A percentile compares a stretch with the other conserved stretches of the same genome.
These are phyloP conservation scores for Fusarium praegraminearum DNA, from an alignment of 2,329 filamentous ascomycete genomes.

Conservation along the genomic window DNA sequence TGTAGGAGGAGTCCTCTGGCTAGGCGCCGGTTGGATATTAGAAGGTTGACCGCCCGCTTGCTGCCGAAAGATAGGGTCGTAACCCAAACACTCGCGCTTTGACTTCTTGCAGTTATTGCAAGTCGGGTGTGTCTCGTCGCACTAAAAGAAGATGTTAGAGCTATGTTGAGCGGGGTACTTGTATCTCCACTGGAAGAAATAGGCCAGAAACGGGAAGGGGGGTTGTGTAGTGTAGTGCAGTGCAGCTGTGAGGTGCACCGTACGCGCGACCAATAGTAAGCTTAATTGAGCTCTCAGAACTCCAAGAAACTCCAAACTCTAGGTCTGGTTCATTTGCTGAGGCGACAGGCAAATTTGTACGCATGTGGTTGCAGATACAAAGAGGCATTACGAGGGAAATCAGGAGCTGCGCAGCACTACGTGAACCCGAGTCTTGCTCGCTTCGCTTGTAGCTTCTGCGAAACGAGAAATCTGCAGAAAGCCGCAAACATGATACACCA, in stretches of 20 bases:
- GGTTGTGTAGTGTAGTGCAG: constrained; percentile 35
- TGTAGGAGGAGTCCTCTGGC: constrained; percentile 52
- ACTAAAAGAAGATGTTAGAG: constrained; percentile 62
- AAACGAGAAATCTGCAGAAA: constrained; percentile 36
- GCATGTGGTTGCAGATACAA: constrained; percentile 21
- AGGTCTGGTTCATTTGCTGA: constrained; percentile 1
- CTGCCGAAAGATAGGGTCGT: constrained; percentile 88
- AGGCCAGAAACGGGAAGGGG: constrained; percentile 20
- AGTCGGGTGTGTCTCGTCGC: constrained; percentile 93
- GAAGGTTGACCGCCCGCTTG: constrained; percentile 79
- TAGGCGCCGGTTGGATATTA: constrained; percentile 56
- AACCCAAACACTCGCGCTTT: constrained; percentile 86
- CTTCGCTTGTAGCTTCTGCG: constrained; percentile 36
- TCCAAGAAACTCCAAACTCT: constrained; percentile 11
- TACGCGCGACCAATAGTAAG: constrained; percentile 35
- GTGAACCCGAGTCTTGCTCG: constrained; percentile 37
- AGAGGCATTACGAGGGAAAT: constrained; percentile 38
- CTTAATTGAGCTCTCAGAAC: constrained; percentile 27
- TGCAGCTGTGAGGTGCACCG: constrained; percentile 16
- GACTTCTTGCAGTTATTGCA: constrained; percentile 93
- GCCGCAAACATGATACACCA: constrained; percentile 38
- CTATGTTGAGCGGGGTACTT: constrained; percentile 32
- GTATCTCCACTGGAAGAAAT: constrained; percentile 38
- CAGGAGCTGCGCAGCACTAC: constrained; percentile 42
- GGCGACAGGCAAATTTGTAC: constrained; percentile 2